These are phyloP conservation scores for Candida patagonica DNA, from an alignment of 805 yeast species.

Conservation along the genomic window DNA sequence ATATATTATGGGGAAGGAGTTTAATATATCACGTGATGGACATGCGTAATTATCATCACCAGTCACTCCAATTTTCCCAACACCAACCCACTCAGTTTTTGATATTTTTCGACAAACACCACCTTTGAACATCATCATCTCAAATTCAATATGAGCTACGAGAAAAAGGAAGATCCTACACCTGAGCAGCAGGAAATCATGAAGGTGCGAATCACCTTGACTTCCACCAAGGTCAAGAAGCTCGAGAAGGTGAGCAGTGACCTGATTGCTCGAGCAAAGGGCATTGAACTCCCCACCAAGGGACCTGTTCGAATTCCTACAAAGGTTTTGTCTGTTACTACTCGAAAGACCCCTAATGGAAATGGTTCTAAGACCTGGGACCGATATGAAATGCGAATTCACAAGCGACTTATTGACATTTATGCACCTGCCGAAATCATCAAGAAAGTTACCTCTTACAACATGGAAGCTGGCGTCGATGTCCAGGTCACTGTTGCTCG, in stretches of 20 bases:
- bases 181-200: constrained; percentile 75
- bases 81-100: constrained; percentile 1
- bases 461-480: constrained; percentile 99
- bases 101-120: not conserved
- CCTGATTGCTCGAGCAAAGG: constrained; percentile 82
- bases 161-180: constrained; percentile 63
- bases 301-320: constrained; percentile 99
- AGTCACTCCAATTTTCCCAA: not conserved
- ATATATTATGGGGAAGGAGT: no score
- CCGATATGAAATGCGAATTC: constrained; percentile 98
- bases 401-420: constrained; percentile 98
- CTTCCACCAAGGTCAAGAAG: constrained; percentile 97
- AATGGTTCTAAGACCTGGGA: constrained; percentile 99
- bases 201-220: constrained; percentile 98
- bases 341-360: constrained; percentile 99
- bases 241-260: constrained; percentile 85
- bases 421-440: constrained; percentile 92
- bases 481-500: constrained; percentile 40
- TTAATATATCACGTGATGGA: not conserved
- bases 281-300: constrained; percentile 78
- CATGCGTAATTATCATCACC: not conserved
- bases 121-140: not conserved
- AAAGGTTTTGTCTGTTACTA: constrained; percentile 93
- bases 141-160: constrained; percentile 27
- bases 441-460: constrained; percentile 94